Evolutionary conservation across 108 stramenopile genomes (phyloP).

Genomic region (Cyclotella atomus): DNA sequence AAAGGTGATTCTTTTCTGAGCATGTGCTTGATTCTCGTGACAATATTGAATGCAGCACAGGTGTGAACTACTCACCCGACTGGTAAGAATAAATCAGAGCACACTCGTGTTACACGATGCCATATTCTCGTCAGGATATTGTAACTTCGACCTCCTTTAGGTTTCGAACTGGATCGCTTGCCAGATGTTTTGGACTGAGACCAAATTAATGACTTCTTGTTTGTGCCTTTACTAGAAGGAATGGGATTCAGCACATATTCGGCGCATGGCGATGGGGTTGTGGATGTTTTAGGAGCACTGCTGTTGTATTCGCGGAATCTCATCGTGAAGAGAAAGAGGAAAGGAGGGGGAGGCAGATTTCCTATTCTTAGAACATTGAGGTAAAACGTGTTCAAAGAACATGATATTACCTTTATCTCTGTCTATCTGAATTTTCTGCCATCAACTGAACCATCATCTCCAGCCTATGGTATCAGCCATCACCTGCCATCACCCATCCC

Average conservation of each 20-base stretch:
- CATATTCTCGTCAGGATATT: background rate
- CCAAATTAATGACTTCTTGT: background rate
- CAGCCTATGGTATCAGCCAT: no score
- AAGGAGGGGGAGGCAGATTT: no score
- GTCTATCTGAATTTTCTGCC: no score
- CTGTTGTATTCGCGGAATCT: slow-evolving; percentile 13
- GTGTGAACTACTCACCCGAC: slow-evolving; percentile 36
- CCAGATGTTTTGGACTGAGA: no score
- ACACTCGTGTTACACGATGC: slow-evolving; percentile 15
- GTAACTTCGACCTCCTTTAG: background rate
- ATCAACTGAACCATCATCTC: no score
- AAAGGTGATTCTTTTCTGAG: background rate
- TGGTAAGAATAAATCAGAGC: slow-evolving; percentile 68
- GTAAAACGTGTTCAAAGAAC: no score
- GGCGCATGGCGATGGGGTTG: background rate
- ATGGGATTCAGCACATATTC: background rate
- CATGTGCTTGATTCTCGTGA: background rate
- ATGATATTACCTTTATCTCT: no score
- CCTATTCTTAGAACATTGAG: no score
- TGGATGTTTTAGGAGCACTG: background rate
- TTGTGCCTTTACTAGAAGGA: background rate
- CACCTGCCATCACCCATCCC: no score
- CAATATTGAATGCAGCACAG: background rate
- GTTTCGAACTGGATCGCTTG: no score
- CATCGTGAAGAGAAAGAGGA: no score